Percentiles rank a stretch among this genome's conserved stretches.
Conservation (phyloP, 2,329 filamentous ascomycete species). For the Hirsutella rhossiliensis region DNA sequence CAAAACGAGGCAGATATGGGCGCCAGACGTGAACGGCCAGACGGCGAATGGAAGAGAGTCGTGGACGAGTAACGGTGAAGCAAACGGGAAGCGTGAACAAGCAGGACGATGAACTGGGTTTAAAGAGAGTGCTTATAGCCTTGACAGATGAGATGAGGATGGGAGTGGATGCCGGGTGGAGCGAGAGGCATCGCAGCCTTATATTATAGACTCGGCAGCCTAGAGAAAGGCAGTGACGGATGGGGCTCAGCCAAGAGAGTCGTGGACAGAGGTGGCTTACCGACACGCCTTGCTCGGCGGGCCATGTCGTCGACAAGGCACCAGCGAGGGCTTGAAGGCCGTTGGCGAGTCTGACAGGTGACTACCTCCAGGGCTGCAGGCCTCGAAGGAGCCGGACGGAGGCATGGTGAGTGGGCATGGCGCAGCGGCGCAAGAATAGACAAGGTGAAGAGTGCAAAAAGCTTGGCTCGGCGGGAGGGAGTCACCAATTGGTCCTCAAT, state of each 20-base stretch:
- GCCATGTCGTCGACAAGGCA: constrained; percentile 17
- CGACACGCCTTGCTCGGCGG: neutral
- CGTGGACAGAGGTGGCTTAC: neutral
- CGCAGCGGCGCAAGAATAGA: constrained; percentile 1
- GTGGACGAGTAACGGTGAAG: too few species aligned
- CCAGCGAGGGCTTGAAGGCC: constrained; percentile 6
- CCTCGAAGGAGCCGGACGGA: neutral
- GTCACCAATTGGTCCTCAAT: constrained; percentile 1
- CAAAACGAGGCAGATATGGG: too few species aligned
- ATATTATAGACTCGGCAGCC: constrained; percentile 22
- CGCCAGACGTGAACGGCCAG: too few species aligned
- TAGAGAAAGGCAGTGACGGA: neutral
- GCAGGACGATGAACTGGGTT: neutral
- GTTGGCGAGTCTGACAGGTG: constrained; percentile 15
- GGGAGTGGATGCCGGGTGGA: constrained; percentile 1
- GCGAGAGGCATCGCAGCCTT: constrained; percentile 40
- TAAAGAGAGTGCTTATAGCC: neutral
- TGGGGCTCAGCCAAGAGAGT: neutral
- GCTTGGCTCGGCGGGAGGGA: neutral
- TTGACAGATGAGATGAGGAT: neutral
- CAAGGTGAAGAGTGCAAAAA: neutral
- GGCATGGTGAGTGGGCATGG: constrained; percentile 1
- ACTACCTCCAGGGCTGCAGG: constrained; percentile 13
- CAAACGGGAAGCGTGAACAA: neutral
- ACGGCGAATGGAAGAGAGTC: too few species aligned